phyloP scores from a whole-genome alignment of 2,329 filamentous ascomycete genomes.

The Aspergillus transmontanensis region DNA sequence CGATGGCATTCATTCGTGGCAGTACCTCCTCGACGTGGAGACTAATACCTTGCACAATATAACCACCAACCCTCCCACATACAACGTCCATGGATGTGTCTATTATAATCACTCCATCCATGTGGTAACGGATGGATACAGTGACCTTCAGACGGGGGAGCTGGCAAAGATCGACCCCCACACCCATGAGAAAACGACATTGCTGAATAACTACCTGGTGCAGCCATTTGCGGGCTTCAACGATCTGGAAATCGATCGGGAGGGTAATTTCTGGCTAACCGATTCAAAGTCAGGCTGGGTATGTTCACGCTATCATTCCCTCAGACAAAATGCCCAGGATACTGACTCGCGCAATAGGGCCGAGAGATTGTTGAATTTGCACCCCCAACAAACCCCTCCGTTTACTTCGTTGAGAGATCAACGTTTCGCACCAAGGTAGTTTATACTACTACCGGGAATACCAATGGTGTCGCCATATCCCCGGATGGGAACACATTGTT shows the following conservation, averaged over 20 bases:
- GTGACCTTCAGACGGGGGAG: constrained; percentile 3
- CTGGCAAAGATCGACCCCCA: constrained; percentile 10
- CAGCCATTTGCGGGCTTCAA: constrained; percentile 17
- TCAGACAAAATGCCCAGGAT: background rate
- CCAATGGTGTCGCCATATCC: constrained; percentile 29
- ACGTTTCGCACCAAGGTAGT: constrained; percentile 12
- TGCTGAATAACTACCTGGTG: constrained; percentile 15
- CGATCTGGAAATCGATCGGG: constrained; percentile 14
- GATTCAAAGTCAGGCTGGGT: constrained; percentile 15
- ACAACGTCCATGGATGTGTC: constrained; percentile 15
- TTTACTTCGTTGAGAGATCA: constrained; percentile 14
- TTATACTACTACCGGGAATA: constrained; percentile 12
- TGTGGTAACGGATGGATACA: constrained; percentile 11
- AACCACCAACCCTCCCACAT: constrained; percentile 10
- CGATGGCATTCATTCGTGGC: constrained; percentile 14
- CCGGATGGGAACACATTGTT: constrained; percentile 26
- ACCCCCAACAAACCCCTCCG: constrained; percentile 12
- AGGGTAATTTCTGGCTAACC: constrained; percentile 16
- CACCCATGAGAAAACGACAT: constrained; percentile 1
- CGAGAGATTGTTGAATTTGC: constrained; percentile 12
- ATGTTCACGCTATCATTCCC: background rate
- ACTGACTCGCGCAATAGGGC: constrained; percentile 4
- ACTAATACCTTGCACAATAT: constrained; percentile 11
- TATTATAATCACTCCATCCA: constrained; percentile 11
- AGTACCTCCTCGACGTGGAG: constrained; percentile 15